A percentile compares a stretch with the other conserved stretches of the same genome.
Conservation (phyloP, 345 rosid species). For the Populus simonii region DNA sequence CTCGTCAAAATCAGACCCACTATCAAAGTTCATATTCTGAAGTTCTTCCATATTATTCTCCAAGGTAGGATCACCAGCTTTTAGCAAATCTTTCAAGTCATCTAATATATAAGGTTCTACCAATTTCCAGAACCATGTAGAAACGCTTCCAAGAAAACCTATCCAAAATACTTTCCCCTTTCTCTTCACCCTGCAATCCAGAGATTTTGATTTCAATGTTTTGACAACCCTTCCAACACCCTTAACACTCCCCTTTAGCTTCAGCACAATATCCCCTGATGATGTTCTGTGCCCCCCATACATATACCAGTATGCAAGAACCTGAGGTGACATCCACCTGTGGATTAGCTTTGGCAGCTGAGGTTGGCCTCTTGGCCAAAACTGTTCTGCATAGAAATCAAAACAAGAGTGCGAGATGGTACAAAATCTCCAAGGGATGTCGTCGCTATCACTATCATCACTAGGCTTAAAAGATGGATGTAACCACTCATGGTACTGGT, state of each 20-base stretch:
- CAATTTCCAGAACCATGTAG: slow-evolving; percentile 62
- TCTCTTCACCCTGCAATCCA: slow-evolving; percentile 71
- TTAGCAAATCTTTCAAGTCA: slow-evolving; percentile 42
- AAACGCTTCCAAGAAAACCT: slow-evolving; percentile 64
- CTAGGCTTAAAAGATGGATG: slow-evolving; percentile 46
- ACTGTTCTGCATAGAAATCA: slow-evolving; percentile 71
- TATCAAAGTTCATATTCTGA: slow-evolving; percentile 32
- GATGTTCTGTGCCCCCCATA: slow-evolving; percentile 62
- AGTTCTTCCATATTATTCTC: slow-evolving; percentile 20
- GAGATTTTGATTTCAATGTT: slow-evolving; percentile 52
- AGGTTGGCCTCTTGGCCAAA: slow-evolving; percentile 57
- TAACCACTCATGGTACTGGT: slow-evolving; percentile 69
- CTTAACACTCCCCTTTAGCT: slow-evolving; percentile 58
- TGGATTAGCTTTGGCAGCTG: slow-evolving; percentile 81
- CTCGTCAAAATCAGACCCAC: slow-evolving; percentile 36
- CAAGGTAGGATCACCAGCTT: slow-evolving; percentile 13
- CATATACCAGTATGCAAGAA: slow-evolving; percentile 86
- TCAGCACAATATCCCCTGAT: slow-evolving; percentile 59
- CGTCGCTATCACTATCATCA: slow-evolving; percentile 26
- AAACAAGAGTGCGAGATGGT: slow-evolving; percentile 59
- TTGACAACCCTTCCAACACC: slow-evolving; percentile 57
- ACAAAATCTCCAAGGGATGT: slow-evolving; percentile 43
- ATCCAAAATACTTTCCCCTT: slow-evolving; percentile 74
- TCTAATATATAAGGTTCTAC: slow-evolving; percentile 60
- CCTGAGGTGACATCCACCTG: slow-evolving; percentile 71